Percentiles rank a stretch among this genome's conserved stretches.
These are phyloP conservation scores for Biscutella laevigata DNA, from an alignment of 441 rosid species.

Conservation along the genomic window DNA sequence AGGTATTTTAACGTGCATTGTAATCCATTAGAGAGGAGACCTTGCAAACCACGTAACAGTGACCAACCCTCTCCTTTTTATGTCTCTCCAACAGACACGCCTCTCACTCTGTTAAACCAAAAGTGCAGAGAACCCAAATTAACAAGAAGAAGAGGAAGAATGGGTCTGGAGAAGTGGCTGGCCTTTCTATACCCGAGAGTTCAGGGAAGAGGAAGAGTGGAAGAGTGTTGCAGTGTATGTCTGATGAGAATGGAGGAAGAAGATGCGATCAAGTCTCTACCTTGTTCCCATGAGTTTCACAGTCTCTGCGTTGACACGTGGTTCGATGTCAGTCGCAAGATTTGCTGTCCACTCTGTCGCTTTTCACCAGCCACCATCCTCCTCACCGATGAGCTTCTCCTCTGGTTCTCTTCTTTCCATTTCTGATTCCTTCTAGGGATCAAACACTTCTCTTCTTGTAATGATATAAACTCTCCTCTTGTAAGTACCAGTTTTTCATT, in stretches of 20 bases:
- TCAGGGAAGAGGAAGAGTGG: slow-evolving; percentile 10
- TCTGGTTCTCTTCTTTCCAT: slow-evolving; percentile 31
- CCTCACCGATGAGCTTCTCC: slow-evolving; percentile 26
- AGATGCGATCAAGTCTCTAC: slow-evolving; percentile 20
- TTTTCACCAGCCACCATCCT: slow-evolving; percentile 21
- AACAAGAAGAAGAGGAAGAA: slow-evolving; percentile 4
- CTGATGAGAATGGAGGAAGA: slow-evolving; percentile 25
- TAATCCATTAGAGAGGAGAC: slow-evolving; percentile 11
- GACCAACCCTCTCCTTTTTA: slow-evolving; percentile 9
- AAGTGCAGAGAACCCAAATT: not conserved
- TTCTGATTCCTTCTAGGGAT: slow-evolving; percentile 9
- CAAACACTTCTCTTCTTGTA: slow-evolving; percentile 11
- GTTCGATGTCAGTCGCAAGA: slow-evolving; percentile 23
- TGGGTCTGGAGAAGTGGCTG: slow-evolving; percentile 25
- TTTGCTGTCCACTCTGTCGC: slow-evolving; percentile 27
- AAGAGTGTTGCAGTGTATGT: slow-evolving; percentile 25
- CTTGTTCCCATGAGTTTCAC: slow-evolving; percentile 28
- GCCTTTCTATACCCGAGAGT: slow-evolving; percentile 18
- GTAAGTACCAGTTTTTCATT: slow-evolving; percentile 13
- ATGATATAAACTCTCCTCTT: slow-evolving; percentile 5
- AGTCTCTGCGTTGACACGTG: slow-evolving; percentile 24
- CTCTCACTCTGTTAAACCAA: slow-evolving; percentile 9
- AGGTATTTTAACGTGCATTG: slow-evolving; percentile 24
- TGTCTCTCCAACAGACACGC: slow-evolving; percentile 13
- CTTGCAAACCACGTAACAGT: slow-evolving; percentile 29